Evolutionary conservation across 2,329 filamentous ascomycete genomes (phyloP).

Genomic region (Leptographium galeiforme): DNA sequence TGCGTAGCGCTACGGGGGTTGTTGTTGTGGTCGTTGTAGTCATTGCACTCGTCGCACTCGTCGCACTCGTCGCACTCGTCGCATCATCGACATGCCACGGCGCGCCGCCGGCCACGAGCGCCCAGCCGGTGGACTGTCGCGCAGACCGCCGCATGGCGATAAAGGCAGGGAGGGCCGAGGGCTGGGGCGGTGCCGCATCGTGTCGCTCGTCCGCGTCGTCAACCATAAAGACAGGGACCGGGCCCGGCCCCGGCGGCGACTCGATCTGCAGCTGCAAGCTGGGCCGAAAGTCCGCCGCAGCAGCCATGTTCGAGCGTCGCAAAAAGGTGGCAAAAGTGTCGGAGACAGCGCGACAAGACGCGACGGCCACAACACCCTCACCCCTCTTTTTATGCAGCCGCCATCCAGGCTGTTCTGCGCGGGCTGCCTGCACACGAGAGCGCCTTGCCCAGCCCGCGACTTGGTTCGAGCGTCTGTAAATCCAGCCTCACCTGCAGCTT

Average conservation of each 20-base stretch:
- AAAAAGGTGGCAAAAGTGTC: too few relatives aligned
- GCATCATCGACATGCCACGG: background rate
- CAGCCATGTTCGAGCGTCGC: background rate
- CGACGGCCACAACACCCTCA: too few relatives aligned
- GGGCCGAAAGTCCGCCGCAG: slow-evolving; percentile 2
- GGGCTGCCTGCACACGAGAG: too few relatives aligned
- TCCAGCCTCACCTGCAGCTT: too few relatives aligned
- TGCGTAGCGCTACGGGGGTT: slow-evolving; percentile 12
- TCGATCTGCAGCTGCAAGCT: slow-evolving; percentile 33
- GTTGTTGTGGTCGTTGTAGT: too few relatives aligned
- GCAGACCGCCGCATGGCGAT: slow-evolving; percentile 33
- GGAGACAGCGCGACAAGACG: too few relatives aligned
- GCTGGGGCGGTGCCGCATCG: too few relatives aligned
- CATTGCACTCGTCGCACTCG: background rate
- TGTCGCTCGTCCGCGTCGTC: slow-evolving; percentile 2
- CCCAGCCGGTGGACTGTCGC: slow-evolving; percentile 15
- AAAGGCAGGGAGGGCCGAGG: slow-evolving; percentile 26
- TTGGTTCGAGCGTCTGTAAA: too few relatives aligned
- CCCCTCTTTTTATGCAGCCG: too few relatives aligned
- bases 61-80: background rate
- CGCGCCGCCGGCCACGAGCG: slow-evolving; percentile 20
- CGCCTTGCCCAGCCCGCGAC: too few relatives aligned
- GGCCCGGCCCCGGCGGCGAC: slow-evolving; percentile 26
- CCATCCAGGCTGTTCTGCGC: too few relatives aligned
- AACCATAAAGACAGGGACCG: slow-evolving; percentile 29